These are phyloP conservation scores for Stevia rebaudiana DNA, from an alignment of 140 eudicot genomes.

Conservation along the genomic window DNA sequence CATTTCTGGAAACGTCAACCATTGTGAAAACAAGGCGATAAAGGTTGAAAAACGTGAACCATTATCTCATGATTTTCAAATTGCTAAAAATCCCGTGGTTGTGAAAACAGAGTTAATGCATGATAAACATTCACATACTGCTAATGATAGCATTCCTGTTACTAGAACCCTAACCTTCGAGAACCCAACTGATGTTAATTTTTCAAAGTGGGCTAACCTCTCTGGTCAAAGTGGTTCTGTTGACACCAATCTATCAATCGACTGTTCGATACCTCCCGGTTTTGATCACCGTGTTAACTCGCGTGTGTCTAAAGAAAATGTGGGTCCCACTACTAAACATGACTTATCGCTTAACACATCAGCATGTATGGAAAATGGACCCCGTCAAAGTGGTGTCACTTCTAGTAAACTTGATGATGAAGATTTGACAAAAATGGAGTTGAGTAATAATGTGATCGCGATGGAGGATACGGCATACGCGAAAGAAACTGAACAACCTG, in stretches of 20 bases:
- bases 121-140: constrained; percentile 9
- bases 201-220: constrained; percentile 21
- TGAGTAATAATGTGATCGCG: not conserved
- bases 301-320: constrained; percentile 8
- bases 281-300: constrained; percentile 20
- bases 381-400: constrained; percentile 3
- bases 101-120: constrained; percentile 6
- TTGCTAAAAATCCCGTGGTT: constrained; percentile 8
- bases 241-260: constrained; percentile 26
- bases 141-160: constrained; percentile 13
- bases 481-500: constrained; percentile 1
- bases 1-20: too few relatives aligned
- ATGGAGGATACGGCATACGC: constrained; percentile 4
- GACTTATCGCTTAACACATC: constrained; percentile 21
- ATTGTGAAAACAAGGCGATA: constrained; percentile 17
- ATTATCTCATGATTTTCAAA: constrained; percentile 16
- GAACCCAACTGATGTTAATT: constrained; percentile 12
- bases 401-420: constrained; percentile 13
- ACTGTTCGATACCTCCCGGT: constrained; percentile 30
- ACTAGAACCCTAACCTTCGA: constrained; percentile 24
- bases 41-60: constrained; percentile 17
- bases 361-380: constrained; percentile 12
- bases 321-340: not conserved
- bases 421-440: constrained; percentile 19
- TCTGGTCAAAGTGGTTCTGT: constrained; percentile 16